phyloP scores from a whole-genome alignment of 495 filamentous ascomycete genomes.

The Mytilinidion resinicola region DNA sequence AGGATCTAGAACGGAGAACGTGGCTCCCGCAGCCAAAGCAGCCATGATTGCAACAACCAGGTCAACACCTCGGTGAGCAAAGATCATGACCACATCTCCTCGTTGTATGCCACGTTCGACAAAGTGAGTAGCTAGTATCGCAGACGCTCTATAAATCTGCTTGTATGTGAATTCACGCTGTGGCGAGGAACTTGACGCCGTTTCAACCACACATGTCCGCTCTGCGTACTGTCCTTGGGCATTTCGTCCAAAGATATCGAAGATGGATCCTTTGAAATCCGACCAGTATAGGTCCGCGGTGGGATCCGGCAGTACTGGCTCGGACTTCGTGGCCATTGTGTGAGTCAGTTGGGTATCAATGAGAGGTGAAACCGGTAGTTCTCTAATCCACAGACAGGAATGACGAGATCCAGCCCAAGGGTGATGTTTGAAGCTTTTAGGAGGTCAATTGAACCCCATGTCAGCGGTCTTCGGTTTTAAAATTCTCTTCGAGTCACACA shows the following conservation, averaged over 20 bases:
- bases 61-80: slow-evolving; percentile 73
- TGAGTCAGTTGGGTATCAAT: neutral
- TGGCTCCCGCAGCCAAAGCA: slow-evolving; percentile 52
- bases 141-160: slow-evolving; percentile 83
- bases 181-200: slow-evolving; percentile 53
- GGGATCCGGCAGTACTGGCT: slow-evolving; percentile 20
- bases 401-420: too few species aligned
- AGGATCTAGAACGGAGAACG: slow-evolving; percentile 80
- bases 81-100: slow-evolving; percentile 93
- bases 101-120: slow-evolving; percentile 63
- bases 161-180: slow-evolving; percentile 72
- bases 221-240: slow-evolving; percentile 64
- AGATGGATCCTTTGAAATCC: slow-evolving; percentile 72
- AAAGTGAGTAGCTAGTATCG: slow-evolving; percentile 72
- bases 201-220: slow-evolving; percentile 77
- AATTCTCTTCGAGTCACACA: neutral
- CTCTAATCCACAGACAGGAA: too few species aligned
- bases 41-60: slow-evolving; percentile 48
- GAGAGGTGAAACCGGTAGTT: too few species aligned
- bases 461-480: too few species aligned
- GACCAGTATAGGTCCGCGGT: slow-evolving; percentile 58
- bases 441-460: too few species aligned
- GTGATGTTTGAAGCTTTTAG: too few species aligned
- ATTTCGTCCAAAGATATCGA: slow-evolving; percentile 68
- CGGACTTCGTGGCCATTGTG: slow-evolving; percentile 10